phyloP scores from a whole-genome alignment of 2,329 filamentous ascomycete species.

The Chalaropsis thielavioides region DNA sequence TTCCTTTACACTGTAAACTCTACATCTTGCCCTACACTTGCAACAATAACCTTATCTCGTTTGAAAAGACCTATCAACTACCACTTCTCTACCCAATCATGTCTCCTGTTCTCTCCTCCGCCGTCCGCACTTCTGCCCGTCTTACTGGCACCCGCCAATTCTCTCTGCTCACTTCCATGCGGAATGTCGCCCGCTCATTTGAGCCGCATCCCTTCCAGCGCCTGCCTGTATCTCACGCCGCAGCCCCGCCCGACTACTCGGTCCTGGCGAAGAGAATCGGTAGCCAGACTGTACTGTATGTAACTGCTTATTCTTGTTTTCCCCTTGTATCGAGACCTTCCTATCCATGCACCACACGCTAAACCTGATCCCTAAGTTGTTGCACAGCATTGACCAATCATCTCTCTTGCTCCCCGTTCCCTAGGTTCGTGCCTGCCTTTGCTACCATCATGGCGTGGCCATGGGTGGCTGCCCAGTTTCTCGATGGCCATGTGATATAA shows the following conservation, averaged over 20 bases:
- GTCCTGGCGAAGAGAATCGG: constrained; percentile 24
- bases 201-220: constrained; percentile 28
- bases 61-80: background rate
- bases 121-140: constrained; percentile 20
- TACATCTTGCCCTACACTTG: background rate
- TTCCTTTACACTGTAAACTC: background rate
- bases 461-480: constrained; percentile 21
- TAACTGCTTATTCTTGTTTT: constrained; percentile 12
- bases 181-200: constrained; percentile 24
- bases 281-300: constrained; percentile 25
- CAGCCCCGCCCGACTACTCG: constrained; percentile 24
- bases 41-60: background rate
- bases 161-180: constrained; percentile 25
- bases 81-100: background rate
- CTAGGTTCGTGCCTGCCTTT: constrained; percentile 27
- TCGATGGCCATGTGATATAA: constrained; percentile 24
- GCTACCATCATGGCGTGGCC: constrained; percentile 27
- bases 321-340: background rate
- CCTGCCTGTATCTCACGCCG: constrained; percentile 22
- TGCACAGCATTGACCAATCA: background rate
- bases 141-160: constrained; percentile 24
- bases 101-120: constrained; percentile 11
- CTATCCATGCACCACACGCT: background rate
- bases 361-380: background rate
- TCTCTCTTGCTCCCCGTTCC: background rate